Percentiles rank a stretch among this genome's conserved stretches.
Conservation (phyloP, 2,329 filamentous ascomycete species). For the Lachnellula willkommii region DNA sequence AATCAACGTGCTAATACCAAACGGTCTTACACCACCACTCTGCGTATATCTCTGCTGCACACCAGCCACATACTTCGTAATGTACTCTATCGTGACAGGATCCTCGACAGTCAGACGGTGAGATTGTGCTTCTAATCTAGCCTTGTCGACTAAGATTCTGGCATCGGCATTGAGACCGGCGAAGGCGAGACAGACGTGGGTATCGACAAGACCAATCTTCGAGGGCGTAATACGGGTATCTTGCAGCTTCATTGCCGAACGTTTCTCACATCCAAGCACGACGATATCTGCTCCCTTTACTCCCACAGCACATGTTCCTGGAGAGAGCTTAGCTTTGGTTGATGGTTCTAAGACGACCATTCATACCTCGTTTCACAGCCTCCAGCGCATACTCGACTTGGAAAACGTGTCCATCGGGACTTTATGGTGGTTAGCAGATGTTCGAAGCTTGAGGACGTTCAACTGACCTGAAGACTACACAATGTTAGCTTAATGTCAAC, state of each 20-base stretch:
- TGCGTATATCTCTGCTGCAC: constrained; percentile 99
- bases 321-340: constrained; percentile 17
- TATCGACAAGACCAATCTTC: constrained; percentile 95
- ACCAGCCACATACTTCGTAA: constrained; percentile 96
- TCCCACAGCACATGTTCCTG: constrained; percentile 94
- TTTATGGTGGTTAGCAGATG: constrained; percentile 47
- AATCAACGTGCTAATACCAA: constrained; percentile 95
- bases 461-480: constrained; percentile 70
- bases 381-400: constrained; percentile 99
- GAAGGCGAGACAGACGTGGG: constrained; percentile 94
- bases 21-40: constrained; percentile 96
- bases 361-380: constrained; percentile 90
- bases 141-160: constrained; percentile 96
- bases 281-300: constrained; percentile 95
- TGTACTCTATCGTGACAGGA: constrained; percentile 96
- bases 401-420: constrained; percentile 98
- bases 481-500: constrained; percentile 39
- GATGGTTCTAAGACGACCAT: background rate
- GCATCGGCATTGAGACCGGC: constrained; percentile 97
- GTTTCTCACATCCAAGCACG: constrained; percentile 96
- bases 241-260: constrained; percentile 98
- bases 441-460: background rate
- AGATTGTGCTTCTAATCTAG: constrained; percentile 92
- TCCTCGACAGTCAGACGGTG: constrained; percentile 97
- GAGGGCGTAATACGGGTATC: constrained; percentile 98